phyloP scores from a whole-genome alignment of 139 green algal genomes.

The Raphidocelis subcapitata region DNA sequence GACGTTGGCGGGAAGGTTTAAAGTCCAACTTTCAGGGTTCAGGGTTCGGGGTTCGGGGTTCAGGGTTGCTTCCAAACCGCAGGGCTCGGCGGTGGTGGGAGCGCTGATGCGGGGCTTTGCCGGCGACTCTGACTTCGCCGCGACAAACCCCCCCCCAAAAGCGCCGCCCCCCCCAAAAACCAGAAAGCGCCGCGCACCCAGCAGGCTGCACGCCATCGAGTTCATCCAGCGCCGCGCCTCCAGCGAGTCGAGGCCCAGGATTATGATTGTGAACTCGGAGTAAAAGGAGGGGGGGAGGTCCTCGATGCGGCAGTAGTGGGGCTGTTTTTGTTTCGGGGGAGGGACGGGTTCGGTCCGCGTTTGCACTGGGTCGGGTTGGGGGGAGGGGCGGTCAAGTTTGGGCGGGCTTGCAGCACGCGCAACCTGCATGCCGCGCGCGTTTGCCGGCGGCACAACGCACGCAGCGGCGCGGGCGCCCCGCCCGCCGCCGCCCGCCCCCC shows the following conservation, averaged over 20 bases:
- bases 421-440: not conserved
- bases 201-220: conserved; percentile 91
- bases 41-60: too few relatives aligned
- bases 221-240: conserved; percentile 98
- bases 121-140: not conserved
- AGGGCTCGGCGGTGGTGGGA: not conserved
- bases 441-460: too few relatives aligned
- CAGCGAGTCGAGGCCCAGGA: conserved; percentile 96
- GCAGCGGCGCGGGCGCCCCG: too few relatives aligned
- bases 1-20: too few relatives aligned
- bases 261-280: conserved; percentile 87
- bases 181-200: conserved; percentile 57
- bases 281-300: conserved; percentile 94
- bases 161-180: too few relatives aligned
- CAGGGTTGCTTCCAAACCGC: not conserved
- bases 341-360: too few relatives aligned
- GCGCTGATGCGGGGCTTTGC: not conserved
- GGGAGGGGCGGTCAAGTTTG: too few relatives aligned
- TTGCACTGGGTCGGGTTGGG: too few relatives aligned
- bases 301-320: conserved; percentile 94
- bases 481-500: too few relatives aligned
- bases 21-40: not conserved
- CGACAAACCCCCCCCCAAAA: too few relatives aligned
- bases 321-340: too few relatives aligned
- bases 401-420: too few relatives aligned